Base-by-base conservation (phyloP, 2,329 filamentous ascomycete genomes). In the Lachnellula suecica region DNA sequence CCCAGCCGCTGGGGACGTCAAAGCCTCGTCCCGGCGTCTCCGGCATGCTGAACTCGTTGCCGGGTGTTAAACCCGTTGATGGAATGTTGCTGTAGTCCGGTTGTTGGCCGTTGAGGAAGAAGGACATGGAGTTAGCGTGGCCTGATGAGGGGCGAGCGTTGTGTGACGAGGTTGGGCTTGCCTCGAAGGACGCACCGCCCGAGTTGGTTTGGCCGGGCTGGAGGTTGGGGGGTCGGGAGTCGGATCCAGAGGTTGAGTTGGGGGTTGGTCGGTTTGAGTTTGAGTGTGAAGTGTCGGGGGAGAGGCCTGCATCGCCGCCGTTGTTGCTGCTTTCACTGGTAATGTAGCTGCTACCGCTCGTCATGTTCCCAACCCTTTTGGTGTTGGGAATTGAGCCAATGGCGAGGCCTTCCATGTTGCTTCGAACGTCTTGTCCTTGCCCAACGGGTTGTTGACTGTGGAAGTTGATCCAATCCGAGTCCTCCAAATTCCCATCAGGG, bases 191-290 rank as follows among this genome's bases (percentile, higher is more conserved):
- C 44, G 71, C 71, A 5, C 64, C 62, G 6, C 70, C 71, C 0
- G 78, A 74, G 23, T 67, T 68, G 20, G 63, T 67, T 52, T 65
- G 53, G 13, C 47, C 54, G 17, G 46, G 41, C 8, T 61, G 54
- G 1, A 60, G n/a, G 20, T 58, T 62, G 1, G 59, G 38, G 10
- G n/a, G n/a, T n/a, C 59, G 57, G 4, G 58, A 65, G n/a, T 79
- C 76, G 2, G 77, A 78, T 2, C 72, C 67, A 6, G 70, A 71
- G 60, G 78, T 82, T 4, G 82, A 85, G 60, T 80, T 84, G 3
- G 82, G 82, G 10, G 82, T 85, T 20, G 76, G 79, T n/a, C 78
- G 71, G 54, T 74, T 80, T 2, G 81, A 83, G 44, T 45, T 50
- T 17, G 60, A 63, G 34, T 58, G 44, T 29, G 47, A 37, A 1